Evolutionary conservation across 2,329 filamentous ascomycete genomes (phyloP).

Genomic region (Monosporascus sp.): DNA sequence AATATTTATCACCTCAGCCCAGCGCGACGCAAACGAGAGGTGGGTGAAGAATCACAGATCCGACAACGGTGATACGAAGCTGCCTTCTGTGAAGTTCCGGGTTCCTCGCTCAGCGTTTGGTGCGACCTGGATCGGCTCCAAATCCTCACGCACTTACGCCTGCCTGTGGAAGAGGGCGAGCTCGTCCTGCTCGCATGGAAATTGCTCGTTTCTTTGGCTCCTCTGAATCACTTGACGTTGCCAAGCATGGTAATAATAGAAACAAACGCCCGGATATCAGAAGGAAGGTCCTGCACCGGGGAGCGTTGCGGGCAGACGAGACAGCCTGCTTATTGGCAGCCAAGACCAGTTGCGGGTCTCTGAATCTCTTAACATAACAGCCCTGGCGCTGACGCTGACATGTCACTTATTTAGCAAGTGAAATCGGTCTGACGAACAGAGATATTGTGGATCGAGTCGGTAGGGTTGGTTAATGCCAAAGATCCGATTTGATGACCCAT

Average conservation of each 20-base stretch:
- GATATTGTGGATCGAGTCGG: constrained; percentile 8
- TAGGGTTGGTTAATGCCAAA: constrained; percentile 1
- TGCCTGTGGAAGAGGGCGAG: background rate
- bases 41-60: constrained; percentile 2
- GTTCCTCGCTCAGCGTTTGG: background rate
- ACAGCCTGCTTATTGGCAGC: background rate
- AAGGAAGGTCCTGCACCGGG: background rate
- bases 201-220: background rate
- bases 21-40: constrained; percentile 11
- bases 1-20: constrained; percentile 1
- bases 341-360: constrained; percentile 2
- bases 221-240: background rate
- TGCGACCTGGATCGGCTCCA: background rate
- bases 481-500: constrained; percentile 13
- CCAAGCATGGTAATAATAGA: background rate
- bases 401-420: constrained; percentile 12
- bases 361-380: constrained; percentile 10
- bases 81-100: background rate
- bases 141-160: background rate
- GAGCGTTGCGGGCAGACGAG: background rate
- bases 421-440: constrained; percentile 7
- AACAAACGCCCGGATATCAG: background rate
- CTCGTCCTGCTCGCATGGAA: background rate
- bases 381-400: constrained; percentile 7
- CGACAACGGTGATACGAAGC: constrained; percentile 7